Percentiles rank a stretch among this genome's conserved stretches.
phyloP scores from a whole-genome alignment of 148 eudicot genomes.

The Chenopodium suecicum region DNA sequence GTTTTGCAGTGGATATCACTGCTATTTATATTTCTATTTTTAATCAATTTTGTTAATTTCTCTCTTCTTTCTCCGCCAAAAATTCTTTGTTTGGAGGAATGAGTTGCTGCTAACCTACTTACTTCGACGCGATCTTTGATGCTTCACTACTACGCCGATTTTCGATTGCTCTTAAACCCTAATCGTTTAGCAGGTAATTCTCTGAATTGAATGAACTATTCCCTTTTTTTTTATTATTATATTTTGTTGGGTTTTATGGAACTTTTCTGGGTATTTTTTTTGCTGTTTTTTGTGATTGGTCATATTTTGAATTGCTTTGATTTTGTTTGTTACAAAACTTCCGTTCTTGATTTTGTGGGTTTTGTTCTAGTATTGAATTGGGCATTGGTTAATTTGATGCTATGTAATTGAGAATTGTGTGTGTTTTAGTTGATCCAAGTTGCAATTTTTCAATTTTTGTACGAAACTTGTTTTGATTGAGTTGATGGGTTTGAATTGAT shows the following conservation, averaged over 20 bases:
- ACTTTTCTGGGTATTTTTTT: conserved; percentile 6
- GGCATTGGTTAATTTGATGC: not conserved
- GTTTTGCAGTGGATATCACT: not conserved
- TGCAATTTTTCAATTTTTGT: not conserved
- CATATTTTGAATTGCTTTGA: not conserved
- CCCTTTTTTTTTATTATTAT: not conserved
- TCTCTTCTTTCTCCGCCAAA: not conserved
- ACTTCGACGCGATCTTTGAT: conserved; percentile 16
- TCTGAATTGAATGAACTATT: conserved; percentile 2
- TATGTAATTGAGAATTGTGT: not conserved
- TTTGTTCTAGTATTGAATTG: not conserved
- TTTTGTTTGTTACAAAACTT: not conserved
- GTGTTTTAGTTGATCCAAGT: not conserved
- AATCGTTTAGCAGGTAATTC: conserved; percentile 5
- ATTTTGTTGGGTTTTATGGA: conserved; percentile 7
- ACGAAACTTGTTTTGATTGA: not conserved
- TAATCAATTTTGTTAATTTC: not conserved
- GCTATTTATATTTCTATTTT: not conserved
- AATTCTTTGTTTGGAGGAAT: not conserved
- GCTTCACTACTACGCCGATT: not conserved
- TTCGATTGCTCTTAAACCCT: conserved; percentile 21
- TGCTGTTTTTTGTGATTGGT: not conserved
- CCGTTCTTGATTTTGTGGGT: too few relatives aligned
- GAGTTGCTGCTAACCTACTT: not conserved
- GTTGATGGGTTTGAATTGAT: not conserved